Evolutionary conservation across 2,329 filamentous ascomycete species (phyloP), one percentile per base, ranked within the genome.

Genomic region (Pseudodiploospora longispora): DNA sequence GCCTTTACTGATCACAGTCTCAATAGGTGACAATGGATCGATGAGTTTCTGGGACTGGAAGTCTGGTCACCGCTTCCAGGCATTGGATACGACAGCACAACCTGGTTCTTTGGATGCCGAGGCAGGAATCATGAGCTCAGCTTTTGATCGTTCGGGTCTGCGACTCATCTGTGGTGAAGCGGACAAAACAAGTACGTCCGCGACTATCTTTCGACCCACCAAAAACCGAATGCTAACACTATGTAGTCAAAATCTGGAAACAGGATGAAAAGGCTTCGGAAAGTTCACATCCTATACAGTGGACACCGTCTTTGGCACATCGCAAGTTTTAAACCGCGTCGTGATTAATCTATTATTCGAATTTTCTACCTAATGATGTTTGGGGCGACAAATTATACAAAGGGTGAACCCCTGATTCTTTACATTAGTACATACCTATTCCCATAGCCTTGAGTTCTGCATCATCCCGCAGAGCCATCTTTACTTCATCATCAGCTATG

Each of bases 1-100:
- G 10, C 7, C 3, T 29, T 12, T 34, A 44, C 30, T 36, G 6
- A 31, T 10, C 2, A 33, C 27, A 29, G 34, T 12, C 12, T 12
- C 8, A 45, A 12, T 19, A 70, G 67, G 83, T 38, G 93, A 98
- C 59, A 96, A 98, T 56, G 93, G 94, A 35, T 94, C 87, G 32
- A 93, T 97, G 73, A 87, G 82, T 53, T 98, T 98, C 72, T 98
- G 90, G 86, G 94, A 98, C 63, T 98, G 93, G 93, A 97, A 97
- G 69, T 86, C 89, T 0, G 93, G 94, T 1, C 81, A 98, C 61
- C 78, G 85, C 39, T 98, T 93, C 70, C 93, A 98, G 66, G 78
- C 81, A 6, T 75, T 91, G 9, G 90, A 98, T 55, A 95, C 87
- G 4, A 87, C 87, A 6, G 93, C 93, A 1, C 93, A 98, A 63